phyloP scores from a whole-genome alignment of 176 grass and related monocot species.

The Otatea glauca region DNA sequence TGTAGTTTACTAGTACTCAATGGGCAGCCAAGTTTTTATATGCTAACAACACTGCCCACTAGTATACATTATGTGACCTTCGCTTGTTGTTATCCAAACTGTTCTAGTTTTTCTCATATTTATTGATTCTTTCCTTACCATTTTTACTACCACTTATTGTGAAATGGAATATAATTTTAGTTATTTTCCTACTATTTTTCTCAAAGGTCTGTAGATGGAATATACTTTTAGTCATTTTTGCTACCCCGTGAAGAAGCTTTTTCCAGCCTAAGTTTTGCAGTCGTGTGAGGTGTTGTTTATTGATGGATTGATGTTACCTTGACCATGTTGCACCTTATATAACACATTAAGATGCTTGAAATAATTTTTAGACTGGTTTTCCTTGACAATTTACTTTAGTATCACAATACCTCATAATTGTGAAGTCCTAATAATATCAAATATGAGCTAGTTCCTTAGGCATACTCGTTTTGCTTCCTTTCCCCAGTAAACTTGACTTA shows the following conservation, averaged over 20 bases:
- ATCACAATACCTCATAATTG: neutral
- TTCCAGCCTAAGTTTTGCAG: neutral
- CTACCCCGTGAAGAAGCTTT: neutral
- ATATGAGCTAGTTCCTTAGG: neutral
- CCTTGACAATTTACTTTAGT: neutral
- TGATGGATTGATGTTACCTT: conserved; percentile 17
- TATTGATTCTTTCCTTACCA: neutral
- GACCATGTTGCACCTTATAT: neutral
- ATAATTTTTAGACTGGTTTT: conserved; percentile 5
- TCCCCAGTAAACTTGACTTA: neutral
- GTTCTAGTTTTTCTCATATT: conserved; percentile 13
- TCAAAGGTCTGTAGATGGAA: neutral
- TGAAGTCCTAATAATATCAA: neutral
- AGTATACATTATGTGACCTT: neutral
- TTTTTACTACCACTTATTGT: neutral
- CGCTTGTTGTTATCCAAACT: neutral
- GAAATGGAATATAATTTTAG: neutral
- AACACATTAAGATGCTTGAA: neutral
- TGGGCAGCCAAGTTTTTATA: neutral
- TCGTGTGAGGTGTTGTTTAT: conserved; percentile 23
- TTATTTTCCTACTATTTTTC: neutral
- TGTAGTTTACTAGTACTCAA: neutral
- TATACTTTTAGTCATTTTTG: neutral
- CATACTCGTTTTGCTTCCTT: conserved; percentile 17
- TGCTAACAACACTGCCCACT: neutral